Percentiles rank a stretch among this genome's conserved stretches.
Conservation (phyloP, 306 rosid genomes). For the Ochetophila trinervis region DNA sequence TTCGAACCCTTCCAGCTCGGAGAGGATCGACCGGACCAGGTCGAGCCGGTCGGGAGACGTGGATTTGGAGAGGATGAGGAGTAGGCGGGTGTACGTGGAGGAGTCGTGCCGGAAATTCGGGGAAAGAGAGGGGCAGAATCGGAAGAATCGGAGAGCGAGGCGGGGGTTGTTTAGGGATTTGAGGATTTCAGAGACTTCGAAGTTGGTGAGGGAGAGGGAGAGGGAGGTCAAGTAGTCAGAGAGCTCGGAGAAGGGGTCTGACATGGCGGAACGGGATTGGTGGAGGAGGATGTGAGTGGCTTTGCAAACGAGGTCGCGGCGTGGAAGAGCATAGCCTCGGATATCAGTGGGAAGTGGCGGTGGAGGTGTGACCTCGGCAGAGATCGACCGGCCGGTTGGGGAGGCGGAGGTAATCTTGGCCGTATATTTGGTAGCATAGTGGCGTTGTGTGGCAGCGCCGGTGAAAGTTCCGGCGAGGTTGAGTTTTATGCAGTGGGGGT, state of each 20-base stretch:
- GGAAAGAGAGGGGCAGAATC: conserved; percentile 61
- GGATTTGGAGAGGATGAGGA: conserved; percentile 79
- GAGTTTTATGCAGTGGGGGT: too few relatives aligned
- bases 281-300: conserved; percentile 72
- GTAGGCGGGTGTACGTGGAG: conserved; percentile 70
- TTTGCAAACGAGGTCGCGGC: conserved; percentile 72
- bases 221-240: conserved; percentile 59
- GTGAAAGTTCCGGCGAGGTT: too few relatives aligned
- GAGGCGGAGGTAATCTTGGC: conserved; percentile 74
- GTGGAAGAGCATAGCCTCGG: conserved; percentile 78
- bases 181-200: conserved; percentile 85
- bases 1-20: conserved; percentile 50
- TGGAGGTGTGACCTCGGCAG: conserved; percentile 64
- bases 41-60: conserved; percentile 50
- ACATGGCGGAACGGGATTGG: conserved; percentile 18
- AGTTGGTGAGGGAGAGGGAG: conserved; percentile 56
- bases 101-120: conserved; percentile 66
- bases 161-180: conserved; percentile 58
- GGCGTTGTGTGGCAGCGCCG: conserved; percentile 25
- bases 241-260: conserved; percentile 69
- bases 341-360: conserved; percentile 55
- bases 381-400: conserved; percentile 62
- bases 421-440: conserved; percentile 71
- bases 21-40: conserved; percentile 45
- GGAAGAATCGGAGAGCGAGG: conserved; percentile 72